Conservation (phyloP, 257 asterid genomes). For the Solanum dulcamara region DNA sequence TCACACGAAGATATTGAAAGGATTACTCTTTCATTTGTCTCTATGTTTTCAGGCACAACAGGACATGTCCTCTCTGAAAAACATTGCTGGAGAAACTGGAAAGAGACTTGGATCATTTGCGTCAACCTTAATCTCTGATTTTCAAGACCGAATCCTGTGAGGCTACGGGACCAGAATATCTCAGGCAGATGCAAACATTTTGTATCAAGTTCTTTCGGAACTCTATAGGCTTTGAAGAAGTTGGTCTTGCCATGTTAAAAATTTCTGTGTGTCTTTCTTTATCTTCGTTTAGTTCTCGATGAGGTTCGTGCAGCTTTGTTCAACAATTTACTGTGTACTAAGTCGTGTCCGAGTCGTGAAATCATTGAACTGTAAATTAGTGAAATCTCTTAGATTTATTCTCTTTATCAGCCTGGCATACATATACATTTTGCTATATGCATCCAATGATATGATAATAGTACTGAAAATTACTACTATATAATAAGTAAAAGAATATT, state of each 20-base stretch:
- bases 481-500: too few species aligned
- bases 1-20: neutral
- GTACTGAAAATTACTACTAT: too few species aligned
- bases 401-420: neutral
- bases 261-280: neutral
- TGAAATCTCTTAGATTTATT: neutral
- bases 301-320: neutral
- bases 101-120: conserved; percentile 80
- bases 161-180: neutral
- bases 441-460: too few species aligned
- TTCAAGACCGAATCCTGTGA: conserved; percentile 90
- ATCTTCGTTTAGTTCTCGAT: neutral
- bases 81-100: conserved; percentile 96
- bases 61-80: conserved; percentile 77
- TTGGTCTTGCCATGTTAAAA: neutral
- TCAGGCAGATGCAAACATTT: neutral
- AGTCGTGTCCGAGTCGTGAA: neutral
- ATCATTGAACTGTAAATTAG: neutral
- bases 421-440: too few species aligned
- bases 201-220: neutral
- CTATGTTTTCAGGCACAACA: conserved; percentile 69
- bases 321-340: neutral
- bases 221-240: neutral
- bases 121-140: conserved; percentile 58
- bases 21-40: neutral